These are phyloP conservation scores for Mycena belliarum DNA, from an alignment of 768 basidiomycete species.

Conservation along the genomic window DNA sequence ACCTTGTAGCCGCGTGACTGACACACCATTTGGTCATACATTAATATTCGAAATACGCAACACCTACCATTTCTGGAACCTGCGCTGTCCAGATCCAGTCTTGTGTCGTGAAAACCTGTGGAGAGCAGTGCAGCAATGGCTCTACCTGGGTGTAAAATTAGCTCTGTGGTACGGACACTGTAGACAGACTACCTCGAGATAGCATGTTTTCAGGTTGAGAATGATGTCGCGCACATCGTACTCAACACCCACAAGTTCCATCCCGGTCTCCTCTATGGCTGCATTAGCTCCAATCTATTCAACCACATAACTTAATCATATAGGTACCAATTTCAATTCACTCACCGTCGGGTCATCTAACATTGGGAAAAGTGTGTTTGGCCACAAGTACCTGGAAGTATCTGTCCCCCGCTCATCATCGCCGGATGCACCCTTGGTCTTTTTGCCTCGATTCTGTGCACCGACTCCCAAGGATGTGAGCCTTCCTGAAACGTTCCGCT, in stretches of 20 bases:
- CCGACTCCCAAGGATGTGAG: no score
- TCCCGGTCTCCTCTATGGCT: not conserved
- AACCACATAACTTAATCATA: no score
- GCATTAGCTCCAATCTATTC: no score
- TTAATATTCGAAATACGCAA: not conserved
- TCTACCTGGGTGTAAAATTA: not conserved
- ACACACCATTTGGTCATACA: not conserved
- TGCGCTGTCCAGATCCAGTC: not conserved
- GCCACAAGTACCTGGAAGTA: no score
- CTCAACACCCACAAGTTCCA: not conserved
- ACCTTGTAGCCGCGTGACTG: not conserved
- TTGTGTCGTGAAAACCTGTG: not conserved
- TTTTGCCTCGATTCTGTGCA: no score
- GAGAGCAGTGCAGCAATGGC: not conserved
- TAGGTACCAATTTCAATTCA: no score
- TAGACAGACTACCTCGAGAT: not conserved
- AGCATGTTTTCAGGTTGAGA: not conserved
- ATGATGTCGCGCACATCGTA: not conserved
- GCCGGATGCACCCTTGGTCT: no score
- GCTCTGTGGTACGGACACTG: no score
- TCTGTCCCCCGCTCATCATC: no score
- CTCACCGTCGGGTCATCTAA: no score
- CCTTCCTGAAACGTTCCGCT: no score
- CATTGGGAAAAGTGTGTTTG: no score
- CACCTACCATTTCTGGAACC: not conserved